phyloP scores from a whole-genome alignment of 345 rosid species.

The Salix purpurea region DNA sequence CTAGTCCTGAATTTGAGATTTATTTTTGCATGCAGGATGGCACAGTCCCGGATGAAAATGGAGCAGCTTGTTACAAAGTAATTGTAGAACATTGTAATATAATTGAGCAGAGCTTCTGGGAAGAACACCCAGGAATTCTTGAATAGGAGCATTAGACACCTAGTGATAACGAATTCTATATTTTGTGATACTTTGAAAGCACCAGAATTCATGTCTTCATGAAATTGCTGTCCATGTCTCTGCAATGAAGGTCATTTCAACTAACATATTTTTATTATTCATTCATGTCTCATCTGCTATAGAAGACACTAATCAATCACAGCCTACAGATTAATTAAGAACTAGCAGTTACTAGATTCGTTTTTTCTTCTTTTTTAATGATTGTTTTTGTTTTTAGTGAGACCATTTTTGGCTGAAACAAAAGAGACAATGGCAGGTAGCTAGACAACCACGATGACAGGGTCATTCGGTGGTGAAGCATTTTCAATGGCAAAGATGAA shows the following conservation, averaged over 20 bases:
- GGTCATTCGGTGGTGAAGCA: not conserved
- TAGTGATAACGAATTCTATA: not conserved
- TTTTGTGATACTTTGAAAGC: not conserved
- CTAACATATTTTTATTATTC: too few species aligned
- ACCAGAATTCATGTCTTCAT: not conserved
- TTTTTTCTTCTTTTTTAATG: not conserved
- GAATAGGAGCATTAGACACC: not conserved
- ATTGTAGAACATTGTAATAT: constrained; percentile 50
- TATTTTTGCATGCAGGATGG: constrained; percentile 30
- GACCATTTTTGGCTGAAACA: not conserved
- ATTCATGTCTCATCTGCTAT: too few species aligned
- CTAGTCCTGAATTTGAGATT: not conserved
- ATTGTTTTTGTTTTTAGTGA: not conserved
- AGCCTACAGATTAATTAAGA: not conserved
- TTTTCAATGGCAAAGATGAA: not conserved
- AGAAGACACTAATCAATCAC: too few species aligned
- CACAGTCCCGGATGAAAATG: constrained; percentile 19
- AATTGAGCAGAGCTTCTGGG: constrained; percentile 66
- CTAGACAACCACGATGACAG: not conserved
- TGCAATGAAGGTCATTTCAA: too few species aligned
- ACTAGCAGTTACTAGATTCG: not conserved
- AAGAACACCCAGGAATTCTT: constrained; percentile 47
- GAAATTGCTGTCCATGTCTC: not conserved
- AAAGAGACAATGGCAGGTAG: not conserved
- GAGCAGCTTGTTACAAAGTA: constrained; percentile 22